Base-by-base conservation (phyloP, 192 early-diverging fungal genomes). In the Umbelopsis sp. region DNA sequence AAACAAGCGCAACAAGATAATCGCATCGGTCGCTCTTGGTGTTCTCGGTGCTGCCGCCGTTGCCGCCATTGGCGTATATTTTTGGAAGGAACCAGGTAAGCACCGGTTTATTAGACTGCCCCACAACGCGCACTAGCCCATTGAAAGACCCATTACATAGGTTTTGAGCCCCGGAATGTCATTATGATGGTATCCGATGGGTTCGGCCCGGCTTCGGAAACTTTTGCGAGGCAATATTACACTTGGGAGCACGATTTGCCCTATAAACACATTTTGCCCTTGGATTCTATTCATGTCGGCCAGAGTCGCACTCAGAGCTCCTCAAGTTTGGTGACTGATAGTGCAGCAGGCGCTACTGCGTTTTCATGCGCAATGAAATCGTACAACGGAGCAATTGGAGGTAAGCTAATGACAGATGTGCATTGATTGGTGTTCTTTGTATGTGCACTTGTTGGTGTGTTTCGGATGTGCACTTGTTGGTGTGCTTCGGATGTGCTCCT, bases 171-270 rank as follows among this genome's bases (percentile, higher is more conserved):
- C 23, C 65, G 49, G 23, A 87, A 83, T 66, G 72, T 89, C 13
- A 84, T 89, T 6, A 78, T 89, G 37, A 88, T 88, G 84, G 74
- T 88, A 10, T 84, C 85, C 0, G 88, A 89, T 69, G 87, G 87
- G 0, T 88, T 89, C 71, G 88, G 88, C 8, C 66, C 82, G 37
- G 79, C 88, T 1, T 86, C 85, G 9, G 84, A 87, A 52, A 76
- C 87, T 8, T 79, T 86, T 69, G 88, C 87, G 0, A 79, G 87
- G n/a, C 74, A 77, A 21, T 85, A 70, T 66, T 37, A 78, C 53
- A 48, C 47, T 68, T 68, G 81, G 25, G 10, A 33, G 16, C 45
- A 51, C 3, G 25, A 25, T 9, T 45, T 58, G 10, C 37, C 50
- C 15, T 44, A 22, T 10, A 65, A 77, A 2, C 72, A 76, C 71